Percentiles rank a stretch among this genome's conserved stretches.
phyloP scores from a whole-genome alignment of 2,329 filamentous ascomycete species.

The Sporothrix inflata region DNA sequence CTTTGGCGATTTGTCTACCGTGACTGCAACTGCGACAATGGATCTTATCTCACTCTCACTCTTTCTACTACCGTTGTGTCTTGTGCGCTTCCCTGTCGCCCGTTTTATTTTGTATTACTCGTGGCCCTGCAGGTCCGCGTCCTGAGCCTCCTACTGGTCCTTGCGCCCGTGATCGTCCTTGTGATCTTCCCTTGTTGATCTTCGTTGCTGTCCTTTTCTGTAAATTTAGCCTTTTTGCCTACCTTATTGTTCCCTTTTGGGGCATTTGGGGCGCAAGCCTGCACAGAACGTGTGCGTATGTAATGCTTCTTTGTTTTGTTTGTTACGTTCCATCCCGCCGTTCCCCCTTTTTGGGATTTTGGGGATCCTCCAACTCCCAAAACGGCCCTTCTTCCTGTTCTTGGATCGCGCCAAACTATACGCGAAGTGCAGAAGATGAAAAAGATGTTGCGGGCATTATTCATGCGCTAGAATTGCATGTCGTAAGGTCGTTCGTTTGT shows the following conservation, averaged over 20 bases:
- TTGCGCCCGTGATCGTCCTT: neutral
- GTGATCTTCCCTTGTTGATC: neutral
- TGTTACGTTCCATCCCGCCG: constrained; percentile 8
- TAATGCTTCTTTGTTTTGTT: neutral
- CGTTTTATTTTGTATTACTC: neutral
- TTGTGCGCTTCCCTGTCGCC: neutral
- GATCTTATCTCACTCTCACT: constrained; percentile 10
- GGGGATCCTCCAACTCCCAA: neutral
- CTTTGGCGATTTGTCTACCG: neutral
- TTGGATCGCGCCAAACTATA: neutral
- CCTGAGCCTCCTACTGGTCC: neutral
- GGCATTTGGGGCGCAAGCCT: constrained; percentile 2
- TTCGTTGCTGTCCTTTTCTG: neutral
- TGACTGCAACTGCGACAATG: neutral
- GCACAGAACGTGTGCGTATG: neutral
- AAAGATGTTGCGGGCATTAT: neutral
- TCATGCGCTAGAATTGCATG: neutral
- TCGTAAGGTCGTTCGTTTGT: neutral
- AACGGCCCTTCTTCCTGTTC: constrained; percentile 7
- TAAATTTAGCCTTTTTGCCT: neutral
- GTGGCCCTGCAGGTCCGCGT: neutral
- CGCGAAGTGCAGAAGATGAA: neutral
- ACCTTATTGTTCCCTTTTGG: neutral
- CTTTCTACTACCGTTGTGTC: neutral
- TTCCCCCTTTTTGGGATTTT: neutral